phyloP scores from a whole-genome alignment of 495 filamentous ascomycete genomes.

The Clavariopsis aquatica region DNA sequence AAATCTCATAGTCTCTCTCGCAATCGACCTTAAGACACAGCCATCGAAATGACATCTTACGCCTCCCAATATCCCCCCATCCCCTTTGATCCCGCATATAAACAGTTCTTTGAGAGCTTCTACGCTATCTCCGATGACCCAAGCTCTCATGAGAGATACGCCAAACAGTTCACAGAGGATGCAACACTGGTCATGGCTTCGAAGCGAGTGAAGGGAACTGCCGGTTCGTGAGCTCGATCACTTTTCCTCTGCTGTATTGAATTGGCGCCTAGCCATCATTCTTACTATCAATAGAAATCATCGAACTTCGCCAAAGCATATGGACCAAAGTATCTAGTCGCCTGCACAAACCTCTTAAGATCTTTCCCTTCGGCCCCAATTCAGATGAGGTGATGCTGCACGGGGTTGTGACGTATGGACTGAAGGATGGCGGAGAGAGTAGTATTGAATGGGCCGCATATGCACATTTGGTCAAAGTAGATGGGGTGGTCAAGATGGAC shows the following conservation, averaged over 20 bases:
- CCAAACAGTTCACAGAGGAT: slow-evolving; percentile 55
- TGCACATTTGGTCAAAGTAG: slow-evolving; percentile 54
- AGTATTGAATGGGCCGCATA: slow-evolving; percentile 58
- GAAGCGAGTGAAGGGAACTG: slow-evolving; percentile 51
- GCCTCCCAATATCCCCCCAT: slow-evolving; percentile 22
- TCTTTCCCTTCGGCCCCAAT: slow-evolving; percentile 56
- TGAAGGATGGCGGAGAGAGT: slow-evolving; percentile 54
- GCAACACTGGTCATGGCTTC: slow-evolving; percentile 61
- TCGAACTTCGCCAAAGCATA: slow-evolving; percentile 54
- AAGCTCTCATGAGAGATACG: slow-evolving; percentile 58
- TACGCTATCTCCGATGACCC: slow-evolving; percentile 61
- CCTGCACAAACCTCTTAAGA: slow-evolving; percentile 52
- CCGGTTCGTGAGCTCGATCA: not conserved
- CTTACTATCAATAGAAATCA: too few relatives aligned
- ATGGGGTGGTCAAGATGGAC: slow-evolving; percentile 55
- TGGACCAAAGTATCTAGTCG: slow-evolving; percentile 59
- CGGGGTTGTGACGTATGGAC: slow-evolving; percentile 58
- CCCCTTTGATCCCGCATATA: slow-evolving; percentile 39
- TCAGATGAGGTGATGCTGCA: slow-evolving; percentile 61
- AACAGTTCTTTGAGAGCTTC: slow-evolving; percentile 58
- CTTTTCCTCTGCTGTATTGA: too few relatives aligned
- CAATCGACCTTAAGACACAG: not conserved
- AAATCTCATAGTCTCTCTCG: not conserved
- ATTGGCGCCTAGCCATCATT: too few relatives aligned
- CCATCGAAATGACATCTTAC: slow-evolving; percentile 16